Percentiles rank a stretch among this genome's conserved stretches.
Conservation (phyloP, 176 grass and related monocot genomes). For the Rhynchospora tenuis region DNA sequence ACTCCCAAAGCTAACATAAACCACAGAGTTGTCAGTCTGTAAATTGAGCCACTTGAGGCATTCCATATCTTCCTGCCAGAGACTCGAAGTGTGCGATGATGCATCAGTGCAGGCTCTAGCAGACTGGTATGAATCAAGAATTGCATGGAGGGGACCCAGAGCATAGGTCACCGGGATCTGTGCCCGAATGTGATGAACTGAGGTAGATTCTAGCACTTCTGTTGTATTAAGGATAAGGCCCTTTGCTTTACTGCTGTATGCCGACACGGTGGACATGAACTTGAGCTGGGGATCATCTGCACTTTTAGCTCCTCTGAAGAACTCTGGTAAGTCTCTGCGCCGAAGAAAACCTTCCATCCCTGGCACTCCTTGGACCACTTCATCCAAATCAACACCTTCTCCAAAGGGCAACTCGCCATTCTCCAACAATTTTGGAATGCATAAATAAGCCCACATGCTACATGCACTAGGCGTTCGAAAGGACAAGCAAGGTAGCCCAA, state of each 20-base stretch:
- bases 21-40: constrained; percentile 37
- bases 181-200: constrained; percentile 14
- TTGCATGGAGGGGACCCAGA: constrained; percentile 38
- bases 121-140: neutral
- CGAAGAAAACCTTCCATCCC: constrained; percentile 32
- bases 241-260: neutral
- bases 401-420: constrained; percentile 3
- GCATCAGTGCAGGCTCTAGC: neutral
- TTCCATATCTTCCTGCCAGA: constrained; percentile 35
- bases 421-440: constrained; percentile 25
- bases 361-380: constrained; percentile 12
- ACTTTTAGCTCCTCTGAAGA: neutral
- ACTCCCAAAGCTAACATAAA: constrained; percentile 60
- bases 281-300: constrained; percentile 7
- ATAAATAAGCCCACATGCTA: constrained; percentile 21
- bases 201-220: constrained; percentile 18
- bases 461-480: constrained; percentile 39
- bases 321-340: constrained; percentile 19
- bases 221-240: constrained; percentile 46
- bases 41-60: constrained; percentile 47
- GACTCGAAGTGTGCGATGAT: constrained; percentile 1
- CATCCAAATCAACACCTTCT: neutral
- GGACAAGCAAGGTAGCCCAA: constrained; percentile 36
- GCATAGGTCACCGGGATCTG: constrained; percentile 22
- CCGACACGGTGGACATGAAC: neutral